Base-by-base conservation (phyloP, 1,139 yeast genomes). In the Geotrichum klebahnii region DNA sequence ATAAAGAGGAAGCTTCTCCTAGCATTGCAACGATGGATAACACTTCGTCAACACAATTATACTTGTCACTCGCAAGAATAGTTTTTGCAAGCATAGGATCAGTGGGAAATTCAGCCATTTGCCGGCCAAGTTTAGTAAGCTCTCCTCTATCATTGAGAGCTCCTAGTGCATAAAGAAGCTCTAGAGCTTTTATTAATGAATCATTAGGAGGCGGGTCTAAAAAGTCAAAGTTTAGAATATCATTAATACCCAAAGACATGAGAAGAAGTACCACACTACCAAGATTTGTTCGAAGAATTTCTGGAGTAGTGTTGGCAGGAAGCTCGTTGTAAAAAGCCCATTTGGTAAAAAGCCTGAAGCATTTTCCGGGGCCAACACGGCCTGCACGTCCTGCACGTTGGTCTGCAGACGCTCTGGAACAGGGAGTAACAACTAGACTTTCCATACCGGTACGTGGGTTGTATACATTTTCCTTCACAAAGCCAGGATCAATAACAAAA, bases 361-460 rank as follows among this genome's bases (percentile, higher is more conserved):
- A 92, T 64, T 88, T 89, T 0, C 98, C 98, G 0, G 97, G 95
- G 0, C 96, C 96, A 4, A 89, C 86, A 71, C 98, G 81, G 5
- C 98, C 98, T 0, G 97, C 98, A 69, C 98, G 79, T 51, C 98
- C 98, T 1, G 96, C 94, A 55, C 99, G 72, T 69, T 92, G 99
- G 57, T 89, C 90, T 0, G 97, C 97, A 32, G 95, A 87, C 0
- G 98, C 98, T 55, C 84, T 77, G 0, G 97, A 90, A 57, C 96
- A 88, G 0, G 96, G 92, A 0, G 80, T 80, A 1, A 88, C 89
- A 12, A 84, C 83, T 54, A 94, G 73, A 53, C 88, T 82, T 60
- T 90, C 97, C 90, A 92, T 87, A 1, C 96, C 96, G 0, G 92
- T 80, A 6, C 81, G 69, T 0, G 96, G 83, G 61, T 87, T 87